Conservation (phyloP, 2,329 filamentous ascomycete species). For the Penicillium brasilianum region DNA sequence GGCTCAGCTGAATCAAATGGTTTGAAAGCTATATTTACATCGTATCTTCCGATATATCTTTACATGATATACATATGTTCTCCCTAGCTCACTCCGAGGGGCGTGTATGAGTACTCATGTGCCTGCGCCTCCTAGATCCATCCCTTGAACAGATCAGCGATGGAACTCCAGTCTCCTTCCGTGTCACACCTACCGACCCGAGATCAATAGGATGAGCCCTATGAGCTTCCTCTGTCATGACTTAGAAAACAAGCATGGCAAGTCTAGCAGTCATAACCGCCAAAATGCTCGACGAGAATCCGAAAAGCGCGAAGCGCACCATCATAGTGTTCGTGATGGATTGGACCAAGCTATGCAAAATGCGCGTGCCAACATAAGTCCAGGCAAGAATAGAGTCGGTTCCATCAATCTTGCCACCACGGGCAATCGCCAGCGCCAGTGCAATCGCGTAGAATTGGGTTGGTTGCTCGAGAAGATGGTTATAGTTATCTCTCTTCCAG, state of each 20-base stretch:
- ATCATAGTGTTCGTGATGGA: conserved; percentile 43
- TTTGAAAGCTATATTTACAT: background rate
- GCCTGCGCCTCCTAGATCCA: background rate
- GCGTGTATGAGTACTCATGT: background rate
- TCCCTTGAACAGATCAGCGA: background rate
- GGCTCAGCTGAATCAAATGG: background rate
- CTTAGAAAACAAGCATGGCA: conserved; percentile 2
- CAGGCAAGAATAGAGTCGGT: conserved; percentile 46
- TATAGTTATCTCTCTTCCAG: conserved; percentile 52
- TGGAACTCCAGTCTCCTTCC: background rate
- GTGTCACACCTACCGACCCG: background rate
- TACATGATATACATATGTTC: background rate
- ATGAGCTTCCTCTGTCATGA: background rate
- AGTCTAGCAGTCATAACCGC: conserved; percentile 35
- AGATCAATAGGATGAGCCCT: background rate
- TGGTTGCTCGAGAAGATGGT: conserved; percentile 52
- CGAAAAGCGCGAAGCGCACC: conserved; percentile 43
- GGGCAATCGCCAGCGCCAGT: conserved; percentile 41
- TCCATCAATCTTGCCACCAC: conserved; percentile 21
- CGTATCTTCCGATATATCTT: background rate
- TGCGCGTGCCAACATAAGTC: conserved; percentile 48
- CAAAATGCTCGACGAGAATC: conserved; percentile 37
- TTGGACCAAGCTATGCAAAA: conserved; percentile 51
- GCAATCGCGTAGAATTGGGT: conserved; percentile 52
- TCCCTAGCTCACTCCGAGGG: background rate